These are phyloP conservation scores for Poa annua DNA, from an alignment of 176 grass and related monocot species.

Conservation along the genomic window DNA sequence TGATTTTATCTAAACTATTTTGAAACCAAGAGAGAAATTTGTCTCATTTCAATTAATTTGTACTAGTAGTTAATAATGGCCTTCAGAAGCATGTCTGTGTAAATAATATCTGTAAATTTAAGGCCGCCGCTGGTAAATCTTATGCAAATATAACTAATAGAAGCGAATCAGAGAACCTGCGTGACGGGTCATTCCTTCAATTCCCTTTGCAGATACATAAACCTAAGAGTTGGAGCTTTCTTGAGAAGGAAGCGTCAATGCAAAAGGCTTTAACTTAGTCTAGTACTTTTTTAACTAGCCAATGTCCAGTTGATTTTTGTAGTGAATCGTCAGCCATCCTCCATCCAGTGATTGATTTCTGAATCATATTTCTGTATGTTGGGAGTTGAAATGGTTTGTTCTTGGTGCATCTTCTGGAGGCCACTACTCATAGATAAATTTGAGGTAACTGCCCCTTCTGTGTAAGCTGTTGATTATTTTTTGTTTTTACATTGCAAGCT, in stretches of 20 bases:
- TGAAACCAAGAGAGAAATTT: neutral
- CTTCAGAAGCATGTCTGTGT: neutral
- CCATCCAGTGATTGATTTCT: neutral
- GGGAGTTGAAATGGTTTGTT: neutral
- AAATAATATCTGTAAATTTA: neutral
- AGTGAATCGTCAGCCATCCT: neutral
- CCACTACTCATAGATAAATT: neutral
- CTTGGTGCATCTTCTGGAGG: neutral
- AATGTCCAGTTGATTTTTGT: neutral
- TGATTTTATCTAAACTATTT: too few species aligned
- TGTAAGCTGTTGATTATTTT: neutral
- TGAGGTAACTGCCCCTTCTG: neutral
- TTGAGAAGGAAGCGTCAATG: neutral
- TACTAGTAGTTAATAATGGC: neutral
- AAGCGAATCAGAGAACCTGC: neutral
- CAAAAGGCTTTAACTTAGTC: neutral
- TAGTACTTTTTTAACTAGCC: neutral
- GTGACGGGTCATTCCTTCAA: neutral
- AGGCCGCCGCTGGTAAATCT: neutral
- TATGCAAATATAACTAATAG: neutral
- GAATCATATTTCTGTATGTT: neutral
- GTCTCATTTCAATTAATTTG: neutral
- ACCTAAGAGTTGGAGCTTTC: neutral
- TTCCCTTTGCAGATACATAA: neutral
- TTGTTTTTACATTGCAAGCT: neutral